Percentiles rank a stretch among this genome's conserved stretches.
Conservation (phyloP, 176 grass and related monocot genomes). For the Areca catechu region DNA sequence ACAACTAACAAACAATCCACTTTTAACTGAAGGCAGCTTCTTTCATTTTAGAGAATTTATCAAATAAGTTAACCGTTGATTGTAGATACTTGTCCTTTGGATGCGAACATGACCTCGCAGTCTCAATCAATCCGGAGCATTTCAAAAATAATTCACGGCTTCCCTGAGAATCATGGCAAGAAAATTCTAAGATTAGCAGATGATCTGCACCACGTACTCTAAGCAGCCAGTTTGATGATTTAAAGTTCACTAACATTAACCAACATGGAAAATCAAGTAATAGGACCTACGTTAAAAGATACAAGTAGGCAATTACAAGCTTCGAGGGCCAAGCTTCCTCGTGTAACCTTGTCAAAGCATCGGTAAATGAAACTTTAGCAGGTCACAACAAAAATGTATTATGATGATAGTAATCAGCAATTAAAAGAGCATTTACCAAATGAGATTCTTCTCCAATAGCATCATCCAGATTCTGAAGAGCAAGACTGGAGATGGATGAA, state of each 20-base stretch:
- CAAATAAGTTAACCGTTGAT: background rate
- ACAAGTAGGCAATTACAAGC: conserved; percentile 14
- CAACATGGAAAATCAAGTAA: too few relatives aligned
- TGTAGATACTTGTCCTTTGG: conserved; percentile 10
- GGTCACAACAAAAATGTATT: background rate
- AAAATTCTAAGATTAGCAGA: too few relatives aligned
- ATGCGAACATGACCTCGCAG: conserved; percentile 5
- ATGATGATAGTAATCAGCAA: background rate
- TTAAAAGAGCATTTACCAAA: background rate
- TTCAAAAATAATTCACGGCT: conserved; percentile 2
- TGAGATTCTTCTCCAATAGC: conserved; percentile 4
- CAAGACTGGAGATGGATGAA: conserved; percentile 7
- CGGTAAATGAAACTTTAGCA: background rate
- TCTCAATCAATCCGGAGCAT: conserved; percentile 9
- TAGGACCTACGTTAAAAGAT: conserved; percentile 1
- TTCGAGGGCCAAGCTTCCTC: conserved; percentile 10
- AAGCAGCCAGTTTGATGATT: too few relatives aligned
- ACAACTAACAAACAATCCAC: too few relatives aligned
- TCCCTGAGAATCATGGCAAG: background rate
- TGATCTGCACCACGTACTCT: too few relatives aligned
- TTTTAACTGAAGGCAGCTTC: too few relatives aligned
- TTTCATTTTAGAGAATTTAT: background rate
- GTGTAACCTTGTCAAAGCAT: conserved; percentile 6
- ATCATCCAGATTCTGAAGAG: conserved; percentile 10
- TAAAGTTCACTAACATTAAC: too few relatives aligned